Percentiles rank a stretch among this genome's conserved stretches.
These are phyloP conservation scores for Solioccasus polychromus DNA, from an alignment of 768 basidiomycete species.

Conservation along the genomic window DNA sequence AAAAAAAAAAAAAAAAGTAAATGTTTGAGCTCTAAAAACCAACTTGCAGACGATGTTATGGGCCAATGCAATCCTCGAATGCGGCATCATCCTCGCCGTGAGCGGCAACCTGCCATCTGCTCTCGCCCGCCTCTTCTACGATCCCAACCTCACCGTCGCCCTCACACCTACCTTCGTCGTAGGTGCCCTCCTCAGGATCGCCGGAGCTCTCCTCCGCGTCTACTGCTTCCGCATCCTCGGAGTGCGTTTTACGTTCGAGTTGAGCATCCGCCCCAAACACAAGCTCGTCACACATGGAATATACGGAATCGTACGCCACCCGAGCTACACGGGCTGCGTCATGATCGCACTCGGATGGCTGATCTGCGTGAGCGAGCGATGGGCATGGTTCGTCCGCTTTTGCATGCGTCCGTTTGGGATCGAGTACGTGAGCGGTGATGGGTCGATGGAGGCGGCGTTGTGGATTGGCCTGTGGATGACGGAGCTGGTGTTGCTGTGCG, in stretches of 20 bases:
- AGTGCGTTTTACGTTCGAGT: conserved; percentile 24
- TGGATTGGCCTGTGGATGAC: too few relatives aligned
- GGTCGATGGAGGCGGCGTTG: too few relatives aligned
- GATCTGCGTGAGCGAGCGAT: not conserved
- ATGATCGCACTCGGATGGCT: not conserved
- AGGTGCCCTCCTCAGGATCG: conserved; percentile 3
- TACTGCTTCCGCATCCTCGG: conserved; percentile 24
- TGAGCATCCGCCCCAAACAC: conserved; percentile 16
- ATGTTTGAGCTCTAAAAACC: not conserved
- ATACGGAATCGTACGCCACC: not conserved
- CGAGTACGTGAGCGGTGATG: not conserved
- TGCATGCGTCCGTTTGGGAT: not conserved
- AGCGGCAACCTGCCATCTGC: conserved; percentile 1
- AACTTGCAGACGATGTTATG: not conserved
- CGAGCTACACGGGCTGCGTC: not conserved
- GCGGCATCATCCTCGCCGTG: not conserved
- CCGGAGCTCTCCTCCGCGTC: conserved; percentile 13
- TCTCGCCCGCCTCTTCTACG: not conserved
- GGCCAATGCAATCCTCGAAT: conserved; percentile 11
- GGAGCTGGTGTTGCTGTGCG: not conserved
- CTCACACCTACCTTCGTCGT: conserved; percentile 10
- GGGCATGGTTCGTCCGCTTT: not conserved
- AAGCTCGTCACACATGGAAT: not conserved
- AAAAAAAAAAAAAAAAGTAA: too few relatives aligned
- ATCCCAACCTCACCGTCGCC: not conserved